Evolutionary conservation across 2,329 filamentous ascomycete genomes (phyloP).

Genomic region (Colletotrichum sp.): DNA sequence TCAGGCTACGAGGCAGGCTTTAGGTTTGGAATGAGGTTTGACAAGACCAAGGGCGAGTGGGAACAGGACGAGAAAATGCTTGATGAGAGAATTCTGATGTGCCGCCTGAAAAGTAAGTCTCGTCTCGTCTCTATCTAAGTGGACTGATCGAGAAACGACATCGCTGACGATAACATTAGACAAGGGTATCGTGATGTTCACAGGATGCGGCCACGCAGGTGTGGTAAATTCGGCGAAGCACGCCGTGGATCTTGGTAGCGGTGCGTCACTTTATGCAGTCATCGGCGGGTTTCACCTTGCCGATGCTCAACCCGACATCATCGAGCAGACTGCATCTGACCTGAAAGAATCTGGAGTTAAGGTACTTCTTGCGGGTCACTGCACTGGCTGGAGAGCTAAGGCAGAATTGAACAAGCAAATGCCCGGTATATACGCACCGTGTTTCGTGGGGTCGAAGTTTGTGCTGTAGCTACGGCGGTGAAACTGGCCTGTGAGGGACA

Average conservation of each 20-base stretch:
- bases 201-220: slow-evolving; percentile 61
- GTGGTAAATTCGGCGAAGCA: slow-evolving; percentile 56
- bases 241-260: slow-evolving; percentile 41
- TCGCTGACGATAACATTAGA: not conserved
- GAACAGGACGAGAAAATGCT: slow-evolving; percentile 51
- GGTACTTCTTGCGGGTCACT: slow-evolving; percentile 59
- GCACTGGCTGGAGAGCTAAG: slow-evolving; percentile 61
- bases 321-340: slow-evolving; percentile 51
- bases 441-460: slow-evolving; percentile 51
- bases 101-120: slow-evolving; percentile 51
- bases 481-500: not conserved
- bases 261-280: slow-evolving; percentile 50
- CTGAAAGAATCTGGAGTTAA: slow-evolving; percentile 50
- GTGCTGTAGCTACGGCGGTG: not conserved
- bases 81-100: slow-evolving; percentile 60
- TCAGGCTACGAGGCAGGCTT: slow-evolving; percentile 56
- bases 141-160: not conserved
- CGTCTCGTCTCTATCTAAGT: not conserved
- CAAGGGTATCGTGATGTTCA: slow-evolving; percentile 56
- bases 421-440: slow-evolving; percentile 54
- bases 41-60: slow-evolving; percentile 44
- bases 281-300: slow-evolving; percentile 61
- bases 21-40: slow-evolving; percentile 47
- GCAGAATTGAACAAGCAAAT: slow-evolving; percentile 55
- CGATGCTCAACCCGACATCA: slow-evolving; percentile 44